A percentile compares a stretch with the other conserved stretches of the same genome.
Evolutionary conservation across 2,329 filamentous ascomycete species (phyloP).

Genomic region (Tolypocladium inflatum): DNA sequence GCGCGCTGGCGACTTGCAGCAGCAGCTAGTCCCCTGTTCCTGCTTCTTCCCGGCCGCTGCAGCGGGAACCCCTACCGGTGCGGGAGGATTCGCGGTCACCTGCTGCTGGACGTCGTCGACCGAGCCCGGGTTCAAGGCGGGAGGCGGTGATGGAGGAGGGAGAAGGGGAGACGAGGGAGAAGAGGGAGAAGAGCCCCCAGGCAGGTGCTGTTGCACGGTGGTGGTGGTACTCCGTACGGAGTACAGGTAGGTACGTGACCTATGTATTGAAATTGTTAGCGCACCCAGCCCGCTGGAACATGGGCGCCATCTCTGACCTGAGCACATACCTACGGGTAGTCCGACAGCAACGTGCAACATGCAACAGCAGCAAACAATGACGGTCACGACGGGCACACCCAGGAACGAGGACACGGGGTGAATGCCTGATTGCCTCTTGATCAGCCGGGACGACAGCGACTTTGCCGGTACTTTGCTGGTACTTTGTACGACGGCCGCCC

Average conservation of each 20-base stretch:
- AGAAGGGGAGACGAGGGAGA: background rate
- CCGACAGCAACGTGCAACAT: background rate
- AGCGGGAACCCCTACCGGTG: background rate
- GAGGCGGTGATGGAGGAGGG: background rate
- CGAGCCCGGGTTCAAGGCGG: background rate
- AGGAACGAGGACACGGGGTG: too few relatives aligned
- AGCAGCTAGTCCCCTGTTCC: background rate
- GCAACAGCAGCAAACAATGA: too few relatives aligned
- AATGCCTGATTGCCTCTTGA: background rate
- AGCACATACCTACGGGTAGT: too few relatives aligned
- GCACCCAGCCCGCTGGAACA: background rate
- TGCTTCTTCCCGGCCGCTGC: background rate
- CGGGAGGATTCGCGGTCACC: background rate
- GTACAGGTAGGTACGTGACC: too few relatives aligned
- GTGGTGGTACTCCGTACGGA: background rate
- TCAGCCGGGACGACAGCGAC: background rate
- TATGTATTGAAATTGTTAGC: background rate
- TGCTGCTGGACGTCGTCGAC: background rate
- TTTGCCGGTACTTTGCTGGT: background rate
- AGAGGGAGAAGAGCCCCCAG: background rate
- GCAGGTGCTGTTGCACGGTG: background rate
- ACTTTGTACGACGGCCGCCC: too few relatives aligned
- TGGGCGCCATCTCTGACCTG: background rate
- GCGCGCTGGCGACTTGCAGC: background rate
- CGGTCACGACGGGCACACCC: too few relatives aligned